phyloP scores from a whole-genome alignment of 192 early-diverging fungal species.

The Backusella tuberculispora region DNA sequence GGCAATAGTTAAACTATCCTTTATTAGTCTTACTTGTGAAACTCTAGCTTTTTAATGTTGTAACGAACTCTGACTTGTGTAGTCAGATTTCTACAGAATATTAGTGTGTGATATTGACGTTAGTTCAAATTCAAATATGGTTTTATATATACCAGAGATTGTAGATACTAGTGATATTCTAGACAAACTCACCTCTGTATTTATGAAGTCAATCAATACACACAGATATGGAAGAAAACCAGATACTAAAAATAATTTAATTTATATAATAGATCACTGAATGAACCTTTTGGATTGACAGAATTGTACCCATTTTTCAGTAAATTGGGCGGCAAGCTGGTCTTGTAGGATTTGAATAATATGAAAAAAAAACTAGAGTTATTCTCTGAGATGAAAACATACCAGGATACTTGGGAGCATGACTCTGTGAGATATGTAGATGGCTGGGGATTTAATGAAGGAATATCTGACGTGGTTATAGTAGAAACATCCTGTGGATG shows the following conservation, averaged over 20 bases:
- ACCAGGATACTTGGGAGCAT: not conserved
- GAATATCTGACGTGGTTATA: not conserved
- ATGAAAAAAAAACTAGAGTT: slow-evolving; percentile 3
- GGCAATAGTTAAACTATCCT: too few relatives aligned
- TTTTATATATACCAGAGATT: too few relatives aligned
- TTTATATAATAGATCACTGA: not conserved
- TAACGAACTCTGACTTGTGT: too few relatives aligned
- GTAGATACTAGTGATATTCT: too few relatives aligned
- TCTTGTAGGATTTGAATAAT: slow-evolving; percentile 8
- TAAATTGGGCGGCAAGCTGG: not conserved
- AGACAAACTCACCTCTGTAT: not conserved
- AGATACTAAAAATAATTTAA: not conserved
- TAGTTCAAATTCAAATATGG: too few relatives aligned
- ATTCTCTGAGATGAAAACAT: not conserved
- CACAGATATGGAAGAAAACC: not conserved
- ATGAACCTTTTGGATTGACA: slow-evolving; percentile 15
- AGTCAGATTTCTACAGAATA: too few relatives aligned
- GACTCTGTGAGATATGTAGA: not conserved
- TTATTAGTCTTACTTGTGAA: too few relatives aligned
- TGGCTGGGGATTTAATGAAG: not conserved
- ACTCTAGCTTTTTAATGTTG: too few relatives aligned
- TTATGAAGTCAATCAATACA: not conserved
- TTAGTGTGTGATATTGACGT: too few relatives aligned
- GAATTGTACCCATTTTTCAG: not conserved
- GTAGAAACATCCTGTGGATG: not conserved